phyloP scores from a whole-genome alignment of 2,329 filamentous ascomycete genomes.

The Aspergillus neotritici region DNA sequence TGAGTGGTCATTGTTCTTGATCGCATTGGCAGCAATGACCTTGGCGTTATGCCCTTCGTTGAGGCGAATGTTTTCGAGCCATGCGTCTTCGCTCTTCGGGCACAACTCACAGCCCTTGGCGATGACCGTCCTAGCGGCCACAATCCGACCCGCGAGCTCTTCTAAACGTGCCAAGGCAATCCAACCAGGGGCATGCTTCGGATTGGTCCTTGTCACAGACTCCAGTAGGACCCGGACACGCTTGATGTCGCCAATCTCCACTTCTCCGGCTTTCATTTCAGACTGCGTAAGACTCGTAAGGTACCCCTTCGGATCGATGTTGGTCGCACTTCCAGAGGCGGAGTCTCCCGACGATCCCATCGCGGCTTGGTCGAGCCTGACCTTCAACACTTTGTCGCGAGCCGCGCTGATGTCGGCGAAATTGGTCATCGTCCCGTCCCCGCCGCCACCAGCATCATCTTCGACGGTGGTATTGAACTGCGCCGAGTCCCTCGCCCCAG shows the following conservation, averaged over 20 bases:
- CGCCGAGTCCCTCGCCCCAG: conserved; percentile 71
- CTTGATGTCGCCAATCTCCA: conserved; percentile 90
- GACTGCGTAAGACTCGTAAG: conserved; percentile 84
- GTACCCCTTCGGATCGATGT: conserved; percentile 91
- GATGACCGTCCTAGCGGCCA: conserved; percentile 82
- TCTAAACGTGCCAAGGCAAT: conserved; percentile 90
- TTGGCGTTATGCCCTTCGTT: conserved; percentile 92
- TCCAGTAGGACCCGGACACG: conserved; percentile 87
- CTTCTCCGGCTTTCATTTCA: conserved; percentile 70
- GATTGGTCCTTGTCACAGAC: conserved; percentile 95
- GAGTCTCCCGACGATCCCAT: conserved; percentile 64
- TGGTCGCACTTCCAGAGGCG: conserved; percentile 73
- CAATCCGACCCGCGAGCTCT: conserved; percentile 85
- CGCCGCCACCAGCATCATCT: conserved; percentile 62
- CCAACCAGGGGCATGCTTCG: conserved; percentile 90
- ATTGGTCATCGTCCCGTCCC: conserved; percentile 91
- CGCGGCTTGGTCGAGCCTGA: conserved; percentile 85
- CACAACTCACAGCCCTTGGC: conserved; percentile 83
- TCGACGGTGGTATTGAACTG: conserved; percentile 85
- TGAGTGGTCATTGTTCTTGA: conserved; percentile 83
- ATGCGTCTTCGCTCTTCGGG: conserved; percentile 89
- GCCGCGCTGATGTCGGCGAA: conserved; percentile 97
- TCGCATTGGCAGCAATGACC: conserved; percentile 87
- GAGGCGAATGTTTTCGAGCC: conserved; percentile 91
- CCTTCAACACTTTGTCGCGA: conserved; percentile 89